Conservation (phyloP, 306 rosid species). For the Lupinus albus region DNA sequence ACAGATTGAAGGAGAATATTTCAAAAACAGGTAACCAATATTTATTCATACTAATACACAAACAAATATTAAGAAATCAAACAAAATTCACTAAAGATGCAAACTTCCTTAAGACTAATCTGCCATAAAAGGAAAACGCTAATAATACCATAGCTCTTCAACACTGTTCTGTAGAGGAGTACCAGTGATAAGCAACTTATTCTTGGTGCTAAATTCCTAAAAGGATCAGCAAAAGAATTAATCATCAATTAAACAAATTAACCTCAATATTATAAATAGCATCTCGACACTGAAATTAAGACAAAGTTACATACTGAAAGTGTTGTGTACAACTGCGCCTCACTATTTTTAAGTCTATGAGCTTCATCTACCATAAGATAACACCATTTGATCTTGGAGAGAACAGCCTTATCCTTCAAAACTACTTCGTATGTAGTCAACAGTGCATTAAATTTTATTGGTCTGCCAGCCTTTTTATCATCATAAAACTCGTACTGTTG, state of each 20-base stretch:
- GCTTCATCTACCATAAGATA: slow-evolving; percentile 99
- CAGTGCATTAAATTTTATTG: slow-evolving; percentile 77
- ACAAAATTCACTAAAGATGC: background rate
- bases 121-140: slow-evolving; percentile 23
- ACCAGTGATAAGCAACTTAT: slow-evolving; percentile 96
- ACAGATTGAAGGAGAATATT: slow-evolving; percentile 12
- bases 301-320: slow-evolving; percentile 71
- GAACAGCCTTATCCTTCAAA: slow-evolving; percentile 89
- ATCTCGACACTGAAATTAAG: slow-evolving; percentile 28
- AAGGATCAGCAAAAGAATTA: slow-evolving; percentile 29
- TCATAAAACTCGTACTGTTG: slow-evolving; percentile 89
- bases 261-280: slow-evolving; percentile 22
- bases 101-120: slow-evolving; percentile 17
- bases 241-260: slow-evolving; percentile 24
- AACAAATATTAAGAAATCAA: background rate
- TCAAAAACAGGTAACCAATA: background rate
- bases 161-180: slow-evolving; percentile 97
- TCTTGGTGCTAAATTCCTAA: slow-evolving; percentile 99
- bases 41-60: background rate
- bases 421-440: slow-evolving; percentile 97
- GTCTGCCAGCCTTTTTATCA: slow-evolving; percentile 74
- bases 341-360: slow-evolving; percentile 96
- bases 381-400: slow-evolving; percentile 92
- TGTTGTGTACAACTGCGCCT: slow-evolving; percentile 94
- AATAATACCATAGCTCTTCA: slow-evolving; percentile 91